Evolutionary conservation across 129 eudicot genomes (phyloP).

Genomic region (Flaveria brownii): DNA sequence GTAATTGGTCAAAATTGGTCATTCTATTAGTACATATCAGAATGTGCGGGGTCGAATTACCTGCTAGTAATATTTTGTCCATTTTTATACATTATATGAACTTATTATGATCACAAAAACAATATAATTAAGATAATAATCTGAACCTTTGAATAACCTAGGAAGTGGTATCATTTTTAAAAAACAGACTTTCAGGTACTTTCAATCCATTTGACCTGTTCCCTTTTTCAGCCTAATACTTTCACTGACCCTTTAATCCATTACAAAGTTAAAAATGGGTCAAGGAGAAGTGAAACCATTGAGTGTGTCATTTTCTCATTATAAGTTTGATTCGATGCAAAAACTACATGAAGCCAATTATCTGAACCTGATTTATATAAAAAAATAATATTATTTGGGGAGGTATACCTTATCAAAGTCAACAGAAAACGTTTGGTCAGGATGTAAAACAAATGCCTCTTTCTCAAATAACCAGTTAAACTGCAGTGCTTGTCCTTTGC

Average conservation of each 20-base stretch:
- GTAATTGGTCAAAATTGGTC: conserved; percentile 1
- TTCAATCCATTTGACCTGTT: neutral
- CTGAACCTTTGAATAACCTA: neutral
- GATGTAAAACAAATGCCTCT: conserved; percentile 70
- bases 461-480: conserved; percentile 87
- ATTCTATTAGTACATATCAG: neutral
- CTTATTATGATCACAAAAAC: neutral
- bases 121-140: neutral
- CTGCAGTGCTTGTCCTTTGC: conserved; percentile 98
- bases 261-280: neutral
- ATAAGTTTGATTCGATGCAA: neutral
- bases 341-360: neutral
- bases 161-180: neutral
- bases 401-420: conserved; percentile 78
- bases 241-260: neutral
- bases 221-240: neutral
- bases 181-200: neutral
- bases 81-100: neutral
- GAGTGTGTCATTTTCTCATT: neutral
- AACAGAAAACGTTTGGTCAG: conserved; percentile 69
- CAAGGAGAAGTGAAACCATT: neutral
- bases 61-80: neutral
- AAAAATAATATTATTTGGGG: neutral
- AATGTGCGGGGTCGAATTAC: neutral
- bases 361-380: neutral